Percentiles rank a stretch among this genome's conserved stretches.
phyloP scores from a whole-genome alignment of 2,329 filamentous ascomycete genomes.

The Paecilomyces variotii region DNA sequence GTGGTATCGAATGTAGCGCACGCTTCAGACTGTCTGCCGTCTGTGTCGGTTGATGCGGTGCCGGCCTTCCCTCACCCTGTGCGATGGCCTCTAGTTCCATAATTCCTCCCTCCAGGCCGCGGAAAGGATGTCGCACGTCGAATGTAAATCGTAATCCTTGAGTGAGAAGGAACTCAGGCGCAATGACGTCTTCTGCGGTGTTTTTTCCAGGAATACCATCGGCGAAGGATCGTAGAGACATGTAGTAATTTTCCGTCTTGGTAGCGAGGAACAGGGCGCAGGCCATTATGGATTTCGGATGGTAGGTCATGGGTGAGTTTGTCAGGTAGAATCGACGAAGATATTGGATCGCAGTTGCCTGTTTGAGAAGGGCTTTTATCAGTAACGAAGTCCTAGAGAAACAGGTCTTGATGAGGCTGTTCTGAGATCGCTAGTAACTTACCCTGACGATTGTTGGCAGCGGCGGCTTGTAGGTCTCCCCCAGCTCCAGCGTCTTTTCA shows the following conservation, averaged over 20 bases:
- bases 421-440: constrained; percentile 13
- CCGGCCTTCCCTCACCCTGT: constrained; percentile 46
- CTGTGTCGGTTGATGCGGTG: constrained; percentile 21
- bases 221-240: constrained; percentile 58
- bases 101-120: constrained; percentile 75
- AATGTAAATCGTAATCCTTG: constrained; percentile 91
- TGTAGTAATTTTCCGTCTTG: constrained; percentile 83
- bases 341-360: constrained; percentile 80
- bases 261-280: constrained; percentile 87
- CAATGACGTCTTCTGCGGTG: constrained; percentile 72
- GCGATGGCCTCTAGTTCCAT: constrained; percentile 69
- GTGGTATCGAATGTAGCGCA: constrained; percentile 22
- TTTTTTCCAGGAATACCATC: constrained; percentile 62
- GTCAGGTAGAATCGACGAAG: constrained; percentile 91
- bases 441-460: constrained; percentile 55
- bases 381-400: constrained; percentile 23
- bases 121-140: constrained; percentile 84
- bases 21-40: constrained; percentile 23
- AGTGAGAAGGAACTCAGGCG: constrained; percentile 85
- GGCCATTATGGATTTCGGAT: constrained; percentile 79
- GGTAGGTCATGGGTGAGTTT: constrained; percentile 94
- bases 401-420: constrained; percentile 40
- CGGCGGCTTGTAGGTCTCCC: constrained; percentile 48
- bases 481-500: constrained; percentile 50
- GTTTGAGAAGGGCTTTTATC: not conserved